Conservation (phyloP, 495 filamentous ascomycete genomes). For the Podospora fimiseda region DNA sequence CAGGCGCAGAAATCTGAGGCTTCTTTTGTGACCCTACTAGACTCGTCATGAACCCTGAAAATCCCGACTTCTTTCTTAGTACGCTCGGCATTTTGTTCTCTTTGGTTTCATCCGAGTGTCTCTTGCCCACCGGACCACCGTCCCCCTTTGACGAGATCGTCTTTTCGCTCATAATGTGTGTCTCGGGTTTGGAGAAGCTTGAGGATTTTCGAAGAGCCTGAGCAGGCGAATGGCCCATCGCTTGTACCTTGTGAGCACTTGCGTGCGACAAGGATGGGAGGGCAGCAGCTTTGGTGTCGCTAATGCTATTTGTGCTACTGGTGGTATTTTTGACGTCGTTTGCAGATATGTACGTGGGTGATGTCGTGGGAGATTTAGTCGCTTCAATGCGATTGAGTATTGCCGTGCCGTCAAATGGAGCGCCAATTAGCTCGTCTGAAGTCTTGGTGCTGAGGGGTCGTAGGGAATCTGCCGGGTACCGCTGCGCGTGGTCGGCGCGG, state of each 20-base stretch:
- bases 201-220: slow-evolving; percentile 69
- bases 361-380: slow-evolving; percentile 38
- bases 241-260: slow-evolving; percentile 51
- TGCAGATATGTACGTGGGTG: slow-evolving; percentile 17
- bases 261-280: slow-evolving; percentile 49
- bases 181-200: slow-evolving; percentile 64
- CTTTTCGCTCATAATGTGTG: slow-evolving; percentile 43
- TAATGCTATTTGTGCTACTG: slow-evolving; percentile 18
- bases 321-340: neutral
- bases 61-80: slow-evolving; percentile 83
- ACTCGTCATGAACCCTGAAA: slow-evolving; percentile 91
- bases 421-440: slow-evolving; percentile 65
- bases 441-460: slow-evolving; percentile 54
- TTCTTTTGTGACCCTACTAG: slow-evolving; percentile 84
- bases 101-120: slow-evolving; percentile 79
- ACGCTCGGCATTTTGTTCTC: slow-evolving; percentile 49
- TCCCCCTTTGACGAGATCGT: slow-evolving; percentile 46
- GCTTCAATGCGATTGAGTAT: slow-evolving; percentile 66
- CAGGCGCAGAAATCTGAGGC: slow-evolving; percentile 88
- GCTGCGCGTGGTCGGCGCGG: slow-evolving; percentile 11
- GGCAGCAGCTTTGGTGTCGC: slow-evolving; percentile 44
- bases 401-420: slow-evolving; percentile 61
- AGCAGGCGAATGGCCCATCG: slow-evolving; percentile 38
- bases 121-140: slow-evolving; percentile 57
- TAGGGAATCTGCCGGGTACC: slow-evolving; percentile 21